A percentile compares a stretch with the other conserved stretches of the same genome.
These are phyloP conservation scores for Cyberlindnera saturnus DNA, from an alignment of 805 yeast species.

Conservation along the genomic window DNA sequence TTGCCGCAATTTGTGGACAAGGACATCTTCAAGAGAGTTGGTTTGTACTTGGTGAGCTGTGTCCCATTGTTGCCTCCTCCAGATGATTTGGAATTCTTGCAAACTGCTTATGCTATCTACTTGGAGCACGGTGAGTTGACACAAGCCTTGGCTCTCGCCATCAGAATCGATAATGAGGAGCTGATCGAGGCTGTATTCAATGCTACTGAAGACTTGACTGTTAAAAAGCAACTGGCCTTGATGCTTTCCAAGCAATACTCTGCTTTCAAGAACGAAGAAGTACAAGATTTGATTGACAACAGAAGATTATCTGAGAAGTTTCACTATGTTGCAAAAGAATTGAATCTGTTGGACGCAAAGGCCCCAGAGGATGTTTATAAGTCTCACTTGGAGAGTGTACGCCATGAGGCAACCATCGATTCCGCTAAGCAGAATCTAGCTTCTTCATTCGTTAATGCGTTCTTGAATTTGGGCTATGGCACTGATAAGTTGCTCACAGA, in stretches of 20 bases:
- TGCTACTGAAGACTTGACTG: conserved; percentile 64
- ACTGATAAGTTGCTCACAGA: conserved; percentile 74
- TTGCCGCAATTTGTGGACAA: conserved; percentile 81
- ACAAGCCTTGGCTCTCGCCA: conserved; percentile 86
- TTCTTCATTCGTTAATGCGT: conserved; percentile 87
- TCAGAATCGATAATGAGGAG: conserved; percentile 77
- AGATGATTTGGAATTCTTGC: conserved; percentile 78
- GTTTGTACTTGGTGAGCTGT: conserved; percentile 91
- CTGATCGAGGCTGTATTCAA: conserved; percentile 75
- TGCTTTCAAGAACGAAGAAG: conserved; percentile 65
- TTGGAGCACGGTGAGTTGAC: conserved; percentile 72
- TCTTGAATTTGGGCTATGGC: conserved; percentile 87
- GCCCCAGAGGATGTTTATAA: conserved; percentile 94
- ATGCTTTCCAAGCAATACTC: conserved; percentile 84
- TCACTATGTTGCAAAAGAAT: conserved; percentile 74
- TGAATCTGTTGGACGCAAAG: conserved; percentile 83
- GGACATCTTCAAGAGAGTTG: conserved; percentile 79
- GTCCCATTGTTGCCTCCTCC: conserved; percentile 96
- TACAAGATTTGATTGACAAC: conserved; percentile 83
- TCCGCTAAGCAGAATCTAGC: conserved; percentile 95
- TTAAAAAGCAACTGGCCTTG: conserved; percentile 88
- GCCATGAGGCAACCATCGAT: conserved; percentile 58
- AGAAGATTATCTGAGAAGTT: conserved; percentile 72
- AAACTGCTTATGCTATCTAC: conserved; percentile 85
- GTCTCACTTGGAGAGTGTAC: conserved; percentile 74